Base-by-base conservation (phyloP, 2,329 filamentous ascomycete genomes). In the Aspergillus sp. region DNA sequence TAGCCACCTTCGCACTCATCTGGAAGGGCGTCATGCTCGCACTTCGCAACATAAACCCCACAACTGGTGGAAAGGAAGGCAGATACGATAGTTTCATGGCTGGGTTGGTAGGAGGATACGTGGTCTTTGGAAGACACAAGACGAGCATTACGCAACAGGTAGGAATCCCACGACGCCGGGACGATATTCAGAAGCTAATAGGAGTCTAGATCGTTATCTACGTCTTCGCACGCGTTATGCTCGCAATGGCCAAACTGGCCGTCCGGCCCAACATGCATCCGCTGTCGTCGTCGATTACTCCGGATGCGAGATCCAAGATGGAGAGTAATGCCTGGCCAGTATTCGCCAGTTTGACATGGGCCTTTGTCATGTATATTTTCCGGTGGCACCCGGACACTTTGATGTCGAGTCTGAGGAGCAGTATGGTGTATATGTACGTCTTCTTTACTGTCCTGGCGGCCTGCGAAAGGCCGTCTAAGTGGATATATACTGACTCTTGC, bases 341-440 rank as follows among this genome's bases (percentile, higher is more conserved):
- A 2, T 99, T 99, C 79, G 94, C 95, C 44, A 90, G 89, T 68
- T 71, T 94, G 65, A 96, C 90, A 72, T 99, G 95, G 95, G 95
- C 89, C 4, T 82, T 87, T 71, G 92, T 99, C 65, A 99, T 99
- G 95, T 92, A 94, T 80, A 78, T 99, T 62, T 99, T 97, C 82
- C 86, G 90, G 70, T 91, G 90, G 85, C 88, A 98, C 80, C 92
- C 95, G 5, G 91, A 96, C 70, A 91, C 90, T 59, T 84, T 99
- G 73, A 95, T 97, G 83, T 87, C 88, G 62, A 97, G 93, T 76
- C 79, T 99, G 82, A 86, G 92, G 75, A 93, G 88, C 78, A 97
- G 92, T 81, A 99, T 99, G 95, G 91, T 87, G 69, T 99, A 99
- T 73, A 96, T 99, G 82, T 99, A 94, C 73, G 86, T 83, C 39